phyloP scores from a whole-genome alignment of 805 yeast species.

The Myxozyma neotropica region DNA sequence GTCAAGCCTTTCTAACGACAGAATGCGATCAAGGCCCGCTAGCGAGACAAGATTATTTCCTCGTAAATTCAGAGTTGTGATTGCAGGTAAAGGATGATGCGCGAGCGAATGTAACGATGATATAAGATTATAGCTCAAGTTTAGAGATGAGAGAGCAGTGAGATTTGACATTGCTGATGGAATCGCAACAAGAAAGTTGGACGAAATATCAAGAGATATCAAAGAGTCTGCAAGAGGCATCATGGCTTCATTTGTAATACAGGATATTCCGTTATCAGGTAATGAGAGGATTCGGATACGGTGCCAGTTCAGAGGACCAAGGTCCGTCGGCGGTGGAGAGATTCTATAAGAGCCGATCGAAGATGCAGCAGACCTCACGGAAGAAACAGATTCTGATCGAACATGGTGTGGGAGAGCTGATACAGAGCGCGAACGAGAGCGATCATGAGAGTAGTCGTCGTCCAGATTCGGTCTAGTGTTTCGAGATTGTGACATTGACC shows the following conservation, averaged over 20 bases:
- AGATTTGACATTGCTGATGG: conserved; percentile 60
- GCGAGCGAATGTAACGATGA: conserved; percentile 29
- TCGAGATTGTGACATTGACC: conserved; percentile 4
- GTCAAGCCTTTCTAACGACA: conserved; percentile 34
- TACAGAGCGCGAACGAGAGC: conserved; percentile 14
- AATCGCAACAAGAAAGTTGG: conserved; percentile 52
- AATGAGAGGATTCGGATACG: conserved; percentile 48
- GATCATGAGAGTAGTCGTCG: background rate
- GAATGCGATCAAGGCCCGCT: conserved; percentile 36
- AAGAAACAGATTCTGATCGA: conserved; percentile 15
- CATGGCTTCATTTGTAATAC: conserved; percentile 42
- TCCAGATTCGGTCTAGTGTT: background rate
- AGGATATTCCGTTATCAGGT: conserved; percentile 46
- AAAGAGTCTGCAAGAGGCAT: conserved; percentile 42
- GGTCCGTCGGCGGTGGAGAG: conserved; percentile 32
- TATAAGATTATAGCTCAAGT: conserved; percentile 62
- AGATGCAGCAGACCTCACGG: conserved; percentile 34
- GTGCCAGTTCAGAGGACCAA: conserved; percentile 42
- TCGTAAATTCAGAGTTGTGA: conserved; percentile 34
- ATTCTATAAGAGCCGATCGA: conserved; percentile 26
- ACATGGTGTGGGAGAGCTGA: background rate
- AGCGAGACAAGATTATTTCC: conserved; percentile 34
- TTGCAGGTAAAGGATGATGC: conserved; percentile 30
- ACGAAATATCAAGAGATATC: conserved; percentile 56
- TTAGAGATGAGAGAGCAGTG: conserved; percentile 57